Conservation (phyloP, 768 basidiomycete genomes). For the Sutorius australiensis region DNA sequence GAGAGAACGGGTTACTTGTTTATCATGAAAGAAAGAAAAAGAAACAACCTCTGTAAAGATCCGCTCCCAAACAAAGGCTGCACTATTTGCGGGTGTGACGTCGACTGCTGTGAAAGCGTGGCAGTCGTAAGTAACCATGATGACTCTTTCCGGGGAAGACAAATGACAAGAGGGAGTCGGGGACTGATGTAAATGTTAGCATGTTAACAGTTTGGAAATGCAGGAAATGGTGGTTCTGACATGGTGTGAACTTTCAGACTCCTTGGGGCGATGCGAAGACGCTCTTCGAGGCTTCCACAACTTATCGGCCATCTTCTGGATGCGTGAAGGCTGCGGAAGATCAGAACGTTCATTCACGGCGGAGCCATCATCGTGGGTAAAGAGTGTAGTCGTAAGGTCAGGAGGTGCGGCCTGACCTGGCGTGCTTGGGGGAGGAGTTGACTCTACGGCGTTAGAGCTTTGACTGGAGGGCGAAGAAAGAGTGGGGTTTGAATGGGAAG, state of each 20-base stretch:
- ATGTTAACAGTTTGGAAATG: background rate
- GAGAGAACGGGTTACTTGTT: conserved; percentile 2
- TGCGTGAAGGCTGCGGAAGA: conserved; percentile 26
- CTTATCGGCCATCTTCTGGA: conserved; percentile 33
- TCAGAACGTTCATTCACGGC: conserved; percentile 28
- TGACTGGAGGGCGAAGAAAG: conserved; percentile 69
- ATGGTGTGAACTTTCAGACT: conserved; percentile 26
- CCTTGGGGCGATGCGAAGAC: conserved; percentile 29
- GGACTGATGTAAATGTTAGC: conserved; percentile 22
- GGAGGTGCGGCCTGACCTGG: conserved; percentile 49
- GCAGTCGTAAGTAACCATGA: conserved; percentile 75
- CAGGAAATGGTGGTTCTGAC: conserved; percentile 8
- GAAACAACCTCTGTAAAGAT: conserved; percentile 71
- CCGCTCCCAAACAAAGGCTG: conserved; percentile 71
- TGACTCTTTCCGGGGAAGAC: conserved; percentile 34
- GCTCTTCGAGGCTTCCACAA: conserved; percentile 25
- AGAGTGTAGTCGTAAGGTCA: conserved; percentile 36
- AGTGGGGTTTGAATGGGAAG: conserved; percentile 48
- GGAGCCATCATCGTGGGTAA: conserved; percentile 37
- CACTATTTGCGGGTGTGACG: conserved; percentile 59
- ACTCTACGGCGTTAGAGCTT: conserved; percentile 58
- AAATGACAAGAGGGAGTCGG: conserved; percentile 30
- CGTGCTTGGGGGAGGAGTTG: conserved; percentile 69
- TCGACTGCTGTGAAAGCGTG: conserved; percentile 72
- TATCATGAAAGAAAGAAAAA: background rate